These are phyloP conservation scores for Colletotrichum sp. DNA, from an alignment of 2,329 filamentous ascomycete species.

Conservation along the genomic window DNA sequence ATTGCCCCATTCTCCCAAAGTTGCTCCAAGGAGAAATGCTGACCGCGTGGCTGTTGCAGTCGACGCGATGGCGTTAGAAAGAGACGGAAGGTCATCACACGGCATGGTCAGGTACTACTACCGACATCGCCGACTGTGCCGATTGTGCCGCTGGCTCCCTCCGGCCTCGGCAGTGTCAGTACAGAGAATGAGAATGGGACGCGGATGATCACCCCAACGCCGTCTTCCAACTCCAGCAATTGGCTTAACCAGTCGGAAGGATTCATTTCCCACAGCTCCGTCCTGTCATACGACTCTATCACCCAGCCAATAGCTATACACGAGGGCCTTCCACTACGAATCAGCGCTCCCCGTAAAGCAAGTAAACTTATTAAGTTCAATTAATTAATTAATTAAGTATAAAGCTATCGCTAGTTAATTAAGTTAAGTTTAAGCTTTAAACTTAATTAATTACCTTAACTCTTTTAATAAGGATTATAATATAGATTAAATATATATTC, in stretches of 20 bases:
- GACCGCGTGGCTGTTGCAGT: not conserved
- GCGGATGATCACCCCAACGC: not conserved
- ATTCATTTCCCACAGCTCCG: not conserved
- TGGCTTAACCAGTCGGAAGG: not conserved
- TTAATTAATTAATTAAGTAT: no score
- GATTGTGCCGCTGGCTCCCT: not conserved
- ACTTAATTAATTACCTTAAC: no score
- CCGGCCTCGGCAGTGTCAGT: not conserved
- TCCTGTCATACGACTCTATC: not conserved
- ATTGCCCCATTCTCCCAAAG: not conserved
- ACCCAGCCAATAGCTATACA: not conserved
- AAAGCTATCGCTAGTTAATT: no score
- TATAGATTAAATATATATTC: no score
- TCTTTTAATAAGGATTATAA: no score
- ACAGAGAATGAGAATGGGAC: not conserved
- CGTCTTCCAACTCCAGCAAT: not conserved
- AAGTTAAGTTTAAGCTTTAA: no score
- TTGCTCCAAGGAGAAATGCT: not conserved
- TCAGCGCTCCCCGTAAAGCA: no score
- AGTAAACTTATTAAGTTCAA: no score
- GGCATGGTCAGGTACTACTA: not conserved
- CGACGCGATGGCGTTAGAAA: not conserved
- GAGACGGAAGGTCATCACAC: not conserved
- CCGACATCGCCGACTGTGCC: not conserved
- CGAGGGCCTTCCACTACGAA: rapidly evolving